These are phyloP conservation scores for Micractinium conductrix DNA, from an alignment of 139 green algal species.

Conservation along the genomic window DNA sequence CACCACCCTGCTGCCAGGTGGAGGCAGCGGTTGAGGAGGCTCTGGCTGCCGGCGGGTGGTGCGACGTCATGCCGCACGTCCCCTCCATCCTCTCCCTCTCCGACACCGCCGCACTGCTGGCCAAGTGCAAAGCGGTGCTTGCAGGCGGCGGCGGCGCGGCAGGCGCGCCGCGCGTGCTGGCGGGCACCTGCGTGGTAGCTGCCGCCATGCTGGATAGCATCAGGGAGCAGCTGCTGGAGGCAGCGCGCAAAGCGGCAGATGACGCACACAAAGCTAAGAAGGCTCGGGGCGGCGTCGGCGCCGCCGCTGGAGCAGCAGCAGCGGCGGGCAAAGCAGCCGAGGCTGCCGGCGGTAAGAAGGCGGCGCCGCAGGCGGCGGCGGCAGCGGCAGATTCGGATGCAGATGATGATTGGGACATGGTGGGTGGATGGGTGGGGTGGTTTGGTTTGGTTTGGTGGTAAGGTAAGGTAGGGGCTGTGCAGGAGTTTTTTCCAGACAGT, in stretches of 20 bases:
- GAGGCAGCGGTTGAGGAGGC: slow-evolving; percentile 38
- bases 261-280: slow-evolving; percentile 55
- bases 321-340: slow-evolving; percentile 26
- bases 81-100: slow-evolving; percentile 48
- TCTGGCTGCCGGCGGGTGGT: slow-evolving; percentile 31
- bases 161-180: slow-evolving; percentile 42
- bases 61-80: slow-evolving; percentile 60
- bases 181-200: slow-evolving; percentile 57
- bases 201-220: slow-evolving; percentile 47
- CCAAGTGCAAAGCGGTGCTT: slow-evolving; percentile 18
- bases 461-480: too few relatives aligned
- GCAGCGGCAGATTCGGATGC: slow-evolving; percentile 42
- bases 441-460: too few relatives aligned
- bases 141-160: not conserved
- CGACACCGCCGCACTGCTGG: slow-evolving; percentile 60
- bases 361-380: not conserved
- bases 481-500: too few relatives aligned
- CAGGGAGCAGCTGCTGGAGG: slow-evolving; percentile 33
- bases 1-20: slow-evolving; percentile 22
- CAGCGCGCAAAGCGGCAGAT: slow-evolving; percentile 54
- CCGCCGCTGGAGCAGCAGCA: slow-evolving; percentile 22
- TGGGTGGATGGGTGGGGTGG: too few relatives aligned
- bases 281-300: slow-evolving; percentile 15
- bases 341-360: slow-evolving; percentile 31
- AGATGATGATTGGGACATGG: slow-evolving; percentile 63